Evolutionary conservation across 768 basidiomycete species (phyloP).

Genomic region (Sutorius australiensis): DNA sequence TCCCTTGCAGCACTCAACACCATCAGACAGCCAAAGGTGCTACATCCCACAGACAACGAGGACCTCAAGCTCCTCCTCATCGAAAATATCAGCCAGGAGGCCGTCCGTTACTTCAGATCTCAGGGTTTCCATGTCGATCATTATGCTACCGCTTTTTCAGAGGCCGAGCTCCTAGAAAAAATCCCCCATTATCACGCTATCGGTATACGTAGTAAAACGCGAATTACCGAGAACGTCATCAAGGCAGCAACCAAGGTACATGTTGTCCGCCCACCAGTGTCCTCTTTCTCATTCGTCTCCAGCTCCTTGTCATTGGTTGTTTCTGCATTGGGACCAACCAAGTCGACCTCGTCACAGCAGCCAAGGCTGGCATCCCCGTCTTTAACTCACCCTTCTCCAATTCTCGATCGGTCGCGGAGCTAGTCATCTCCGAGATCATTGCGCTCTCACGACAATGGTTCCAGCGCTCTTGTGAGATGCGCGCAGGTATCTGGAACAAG

Average conservation of each 20-base stretch:
- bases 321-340: constrained; percentile 99
- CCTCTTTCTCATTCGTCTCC: constrained; percentile 4
- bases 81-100: constrained; percentile 93
- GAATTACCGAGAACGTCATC: constrained; percentile 87
- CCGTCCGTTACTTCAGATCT: constrained; percentile 70
- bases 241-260: constrained; percentile 81
- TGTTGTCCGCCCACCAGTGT: not conserved
- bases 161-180: constrained; percentile 86
- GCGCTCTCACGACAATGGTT: constrained; percentile 91
- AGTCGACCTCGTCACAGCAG: constrained; percentile 83
- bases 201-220: constrained; percentile 97
- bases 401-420: constrained; percentile 97
- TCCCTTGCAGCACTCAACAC: constrained; percentile 31
- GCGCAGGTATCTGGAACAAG: constrained; percentile 95
- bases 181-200: constrained; percentile 87
- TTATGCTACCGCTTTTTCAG: constrained; percentile 77
- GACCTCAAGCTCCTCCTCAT: constrained; percentile 79
- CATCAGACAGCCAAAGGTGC: constrained; percentile 59
- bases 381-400: constrained; percentile 99
- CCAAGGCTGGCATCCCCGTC: constrained; percentile 88
- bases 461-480: constrained; percentile 85
- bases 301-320: constrained; percentile 96
- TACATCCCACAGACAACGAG: constrained; percentile 81
- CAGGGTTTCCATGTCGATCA: constrained; percentile 95
- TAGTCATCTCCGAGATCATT: constrained; percentile 92